Evolutionary conservation across 2,329 filamentous ascomycete species (phyloP).

Genomic region (Trichothecium sympodiale): DNA sequence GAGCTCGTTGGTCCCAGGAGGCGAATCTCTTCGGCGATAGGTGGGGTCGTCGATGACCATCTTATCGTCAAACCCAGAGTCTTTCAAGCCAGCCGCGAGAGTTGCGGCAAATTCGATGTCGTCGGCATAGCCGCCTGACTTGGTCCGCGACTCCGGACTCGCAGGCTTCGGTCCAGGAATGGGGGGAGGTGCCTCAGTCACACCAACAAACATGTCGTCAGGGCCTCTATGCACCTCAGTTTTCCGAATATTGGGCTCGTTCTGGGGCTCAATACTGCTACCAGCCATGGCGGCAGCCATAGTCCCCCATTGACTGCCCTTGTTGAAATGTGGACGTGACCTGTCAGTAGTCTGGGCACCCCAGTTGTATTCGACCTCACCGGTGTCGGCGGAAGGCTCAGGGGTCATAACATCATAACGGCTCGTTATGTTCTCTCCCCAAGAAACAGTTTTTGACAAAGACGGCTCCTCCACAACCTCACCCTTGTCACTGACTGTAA

Average conservation of each 20-base stretch:
- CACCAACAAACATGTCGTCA: slow-evolving; percentile 5
- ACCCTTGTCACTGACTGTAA: slow-evolving; percentile 26
- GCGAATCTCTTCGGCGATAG: slow-evolving; percentile 53
- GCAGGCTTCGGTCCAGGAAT: slow-evolving; percentile 46
- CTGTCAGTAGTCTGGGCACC: slow-evolving; percentile 16
- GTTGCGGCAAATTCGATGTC: slow-evolving; percentile 61
- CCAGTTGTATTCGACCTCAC: slow-evolving; percentile 15
- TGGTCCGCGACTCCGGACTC: slow-evolving; percentile 34
- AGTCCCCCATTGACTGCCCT: slow-evolving; percentile 38
- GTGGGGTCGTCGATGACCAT: slow-evolving; percentile 56
- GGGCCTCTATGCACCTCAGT: slow-evolving; percentile 7
- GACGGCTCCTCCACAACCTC: slow-evolving; percentile 31
- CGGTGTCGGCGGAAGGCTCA: slow-evolving; percentile 25
- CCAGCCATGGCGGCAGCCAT: slow-evolving; percentile 38
- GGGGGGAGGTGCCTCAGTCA: slow-evolving; percentile 25
- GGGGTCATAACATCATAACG: slow-evolving; percentile 52
- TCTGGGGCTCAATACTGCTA: slow-evolving; percentile 24
- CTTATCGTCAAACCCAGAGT: slow-evolving; percentile 60
- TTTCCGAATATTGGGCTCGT: slow-evolving; percentile 17
- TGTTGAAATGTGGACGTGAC: slow-evolving; percentile 22
- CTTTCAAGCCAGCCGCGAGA: slow-evolving; percentile 55
- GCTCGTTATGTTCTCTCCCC: slow-evolving; percentile 55
- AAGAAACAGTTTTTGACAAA: slow-evolving; percentile 47
- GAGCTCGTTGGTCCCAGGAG: slow-evolving; percentile 45
- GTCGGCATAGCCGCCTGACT: slow-evolving; percentile 55